These are phyloP conservation scores for Podaxis rugospora DNA, from an alignment of 768 basidiomycete species.

Conservation along the genomic window DNA sequence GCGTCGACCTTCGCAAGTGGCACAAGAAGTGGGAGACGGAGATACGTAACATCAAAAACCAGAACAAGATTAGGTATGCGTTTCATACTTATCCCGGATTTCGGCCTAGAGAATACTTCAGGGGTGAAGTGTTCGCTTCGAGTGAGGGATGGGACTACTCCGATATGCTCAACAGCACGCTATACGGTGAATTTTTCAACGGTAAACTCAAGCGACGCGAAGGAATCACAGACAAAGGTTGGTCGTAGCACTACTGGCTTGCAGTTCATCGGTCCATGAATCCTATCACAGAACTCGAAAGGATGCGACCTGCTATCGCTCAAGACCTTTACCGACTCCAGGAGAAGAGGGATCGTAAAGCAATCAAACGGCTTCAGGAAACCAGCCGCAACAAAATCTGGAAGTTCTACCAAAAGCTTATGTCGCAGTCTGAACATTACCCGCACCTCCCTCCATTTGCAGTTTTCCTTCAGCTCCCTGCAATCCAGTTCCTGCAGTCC, in stretches of 20 bases:
- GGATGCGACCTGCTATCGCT: slow-evolving; percentile 20
- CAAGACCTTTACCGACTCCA: slow-evolving; percentile 18
- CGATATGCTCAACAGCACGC: slow-evolving; percentile 35
- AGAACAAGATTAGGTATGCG: slow-evolving; percentile 18
- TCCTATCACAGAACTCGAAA: slow-evolving; percentile 18
- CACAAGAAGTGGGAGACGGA: slow-evolving; percentile 8
- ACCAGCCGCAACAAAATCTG: slow-evolving; percentile 32
- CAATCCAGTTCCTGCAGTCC: slow-evolving; percentile 33
- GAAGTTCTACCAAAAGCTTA: slow-evolving; percentile 41
- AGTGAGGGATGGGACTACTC: slow-evolving; percentile 37
- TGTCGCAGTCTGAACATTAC: slow-evolving; percentile 23
- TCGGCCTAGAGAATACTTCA: slow-evolving; percentile 16
- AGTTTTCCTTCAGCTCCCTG: slow-evolving; percentile 46
- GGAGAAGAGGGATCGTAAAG: slow-evolving; percentile 19
- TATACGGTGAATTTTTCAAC: slow-evolving; percentile 35
- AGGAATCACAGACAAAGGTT: slow-evolving; percentile 31
- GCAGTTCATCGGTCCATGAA: background rate
- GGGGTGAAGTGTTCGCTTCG: slow-evolving; percentile 29
- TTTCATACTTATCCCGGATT: background rate
- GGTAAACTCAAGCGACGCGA: slow-evolving; percentile 37
- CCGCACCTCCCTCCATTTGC: slow-evolving; percentile 38
- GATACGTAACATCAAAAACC: slow-evolving; percentile 2
- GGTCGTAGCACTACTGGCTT: slow-evolving; percentile 16
- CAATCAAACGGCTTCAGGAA: slow-evolving; percentile 18
- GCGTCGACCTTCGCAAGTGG: slow-evolving; percentile 20